Evolutionary conservation across 2,329 filamentous ascomycete species (phyloP).

Genomic region (Hypoxylon sp.): DNA sequence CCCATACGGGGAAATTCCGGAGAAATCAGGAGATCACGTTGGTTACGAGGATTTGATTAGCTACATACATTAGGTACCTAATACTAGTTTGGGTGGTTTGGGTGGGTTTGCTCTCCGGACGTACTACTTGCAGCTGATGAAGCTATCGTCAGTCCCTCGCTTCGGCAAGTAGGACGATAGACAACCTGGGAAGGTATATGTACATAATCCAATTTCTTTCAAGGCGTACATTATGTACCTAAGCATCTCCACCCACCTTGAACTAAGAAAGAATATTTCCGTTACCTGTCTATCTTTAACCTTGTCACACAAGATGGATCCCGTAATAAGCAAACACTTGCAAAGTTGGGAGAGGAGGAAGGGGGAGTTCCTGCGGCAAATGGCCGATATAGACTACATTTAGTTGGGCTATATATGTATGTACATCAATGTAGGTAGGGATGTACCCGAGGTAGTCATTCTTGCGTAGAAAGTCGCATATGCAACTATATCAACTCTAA

Average conservation of each 20-base stretch:
- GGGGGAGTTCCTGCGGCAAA: not conserved
- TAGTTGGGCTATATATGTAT: not conserved
- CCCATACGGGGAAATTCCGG: constrained; percentile 19
- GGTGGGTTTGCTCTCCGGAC: constrained; percentile 11
- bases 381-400: not conserved
- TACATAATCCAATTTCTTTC: too few relatives aligned
- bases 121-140: constrained; percentile 13
- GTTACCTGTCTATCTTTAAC: constrained; percentile 11
- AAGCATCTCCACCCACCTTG: not conserved
- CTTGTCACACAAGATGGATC: constrained; percentile 15
- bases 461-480: not conserved
- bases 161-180: constrained; percentile 14
- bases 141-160: not conserved
- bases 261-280: constrained; percentile 1
- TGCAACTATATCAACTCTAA: not conserved
- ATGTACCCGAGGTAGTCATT: not conserved
- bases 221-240: not conserved
- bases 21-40: constrained; percentile 9
- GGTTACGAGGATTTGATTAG: not conserved
- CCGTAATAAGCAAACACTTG: constrained; percentile 25
- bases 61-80: not conserved
- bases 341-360: not conserved
- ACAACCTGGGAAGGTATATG: too few relatives aligned
- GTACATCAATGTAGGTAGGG: too few relatives aligned
- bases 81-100: too few relatives aligned